Base-by-base conservation (phyloP, 148 eudicot species). In the Drosera capensis region DNA sequence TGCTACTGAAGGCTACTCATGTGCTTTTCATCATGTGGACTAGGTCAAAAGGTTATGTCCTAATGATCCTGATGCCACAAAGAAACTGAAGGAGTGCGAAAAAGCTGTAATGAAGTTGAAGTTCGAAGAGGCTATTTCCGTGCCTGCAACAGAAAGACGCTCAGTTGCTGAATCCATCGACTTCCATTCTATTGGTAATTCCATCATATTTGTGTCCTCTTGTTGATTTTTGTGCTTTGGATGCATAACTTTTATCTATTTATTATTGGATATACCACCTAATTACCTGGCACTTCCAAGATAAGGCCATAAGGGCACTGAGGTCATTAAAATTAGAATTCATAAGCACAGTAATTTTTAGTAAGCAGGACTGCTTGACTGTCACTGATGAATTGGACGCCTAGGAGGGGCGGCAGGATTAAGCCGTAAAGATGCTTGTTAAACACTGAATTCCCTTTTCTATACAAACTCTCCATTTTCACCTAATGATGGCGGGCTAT, bases 71-170 rank as follows among this genome's bases (percentile, higher is more conserved):
- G 99, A 92, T 68, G 95, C 99, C 57, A 46, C 80, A 25, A 92
- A 77, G 67, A 92, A 92, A 47, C 50, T 92, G 71, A 85, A 77
- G 64, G 99, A 92, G 59, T 92, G 99, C 46, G 99, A 92, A 68
- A 92, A 85, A 75, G 99, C 95, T 55, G 99, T 92, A 20, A 71
- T 66, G 75, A 92, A 85, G 70, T 72, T 85, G 40, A 92, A 85
- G 63, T 92, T 92, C 68, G 99, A 92, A 72, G 95, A 82, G 58
- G 99, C 99, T 40, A 92, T 92, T 43, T 60, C 99, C 24, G 80
- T 69, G 17, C 94, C 95, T 0, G 71, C 50, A 48, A 55, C 81
- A 42, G 55, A 68, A 63, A 78, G 70, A 53, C 82, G 58, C 30
- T 77, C 85, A 5, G 43, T 92, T 31, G 90, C 90, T 19, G 95